Conservation (phyloP, 2,329 filamentous ascomycete genomes). For the Claviceps pazoutovae region DNA sequence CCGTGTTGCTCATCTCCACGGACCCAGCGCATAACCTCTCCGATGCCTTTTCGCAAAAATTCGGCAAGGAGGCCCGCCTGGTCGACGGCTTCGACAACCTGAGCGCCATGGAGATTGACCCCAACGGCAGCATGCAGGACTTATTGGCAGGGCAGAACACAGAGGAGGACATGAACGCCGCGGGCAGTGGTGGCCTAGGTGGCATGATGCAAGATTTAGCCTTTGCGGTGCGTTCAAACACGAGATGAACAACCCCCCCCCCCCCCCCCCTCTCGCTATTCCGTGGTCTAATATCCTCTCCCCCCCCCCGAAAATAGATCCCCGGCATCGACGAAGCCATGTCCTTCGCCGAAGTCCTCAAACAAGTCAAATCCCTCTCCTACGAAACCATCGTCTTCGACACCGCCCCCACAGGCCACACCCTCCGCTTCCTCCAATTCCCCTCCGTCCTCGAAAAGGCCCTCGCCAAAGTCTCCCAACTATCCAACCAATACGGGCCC, state of each 20-base stretch:
- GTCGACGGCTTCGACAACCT: conserved; percentile 87
- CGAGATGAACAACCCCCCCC: neutral
- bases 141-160: conserved; percentile 66
- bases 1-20: conserved; percentile 92
- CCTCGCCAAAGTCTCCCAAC: conserved; percentile 88
- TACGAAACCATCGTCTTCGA: conserved; percentile 99
- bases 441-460: conserved; percentile 96
- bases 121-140: conserved; percentile 95
- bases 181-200: conserved; percentile 62
- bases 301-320: conserved; percentile 42
- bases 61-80: conserved; percentile 92
- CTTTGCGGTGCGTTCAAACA: conserved; percentile 55
- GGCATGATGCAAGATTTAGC: conserved; percentile 98
- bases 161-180: conserved; percentile 53
- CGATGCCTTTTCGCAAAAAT: conserved; percentile 97
- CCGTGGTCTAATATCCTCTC: neutral
- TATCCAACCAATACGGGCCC: conserved; percentile 87
- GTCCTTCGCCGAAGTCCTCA: conserved; percentile 98
- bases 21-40: conserved; percentile 96
- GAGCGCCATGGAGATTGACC: conserved; percentile 98
- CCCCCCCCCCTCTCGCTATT: neutral
- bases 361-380: conserved; percentile 96
- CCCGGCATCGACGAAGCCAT: conserved; percentile 98
- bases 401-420: conserved; percentile 94
- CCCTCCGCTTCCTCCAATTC: conserved; percentile 95